A percentile compares a stretch with the other conserved stretches of the same genome.
These are phyloP conservation scores for Pseudoturritis turrita DNA, from an alignment of 345 rosid genomes.

Conservation along the genomic window DNA sequence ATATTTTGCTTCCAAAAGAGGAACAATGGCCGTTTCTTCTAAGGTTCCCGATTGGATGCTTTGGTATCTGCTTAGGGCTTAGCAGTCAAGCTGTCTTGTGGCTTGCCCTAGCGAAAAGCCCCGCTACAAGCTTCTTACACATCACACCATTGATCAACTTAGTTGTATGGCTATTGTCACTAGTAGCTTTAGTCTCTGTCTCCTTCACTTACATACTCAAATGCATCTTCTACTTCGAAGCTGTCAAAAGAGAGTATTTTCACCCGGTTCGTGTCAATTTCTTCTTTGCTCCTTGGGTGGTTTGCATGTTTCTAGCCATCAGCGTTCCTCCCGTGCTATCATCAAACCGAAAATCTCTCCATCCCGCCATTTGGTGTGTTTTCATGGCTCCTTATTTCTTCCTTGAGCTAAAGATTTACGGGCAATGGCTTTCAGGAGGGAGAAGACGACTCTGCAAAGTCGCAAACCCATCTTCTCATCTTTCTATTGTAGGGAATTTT, in stretches of 20 bases:
- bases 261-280: slow-evolving; percentile 87
- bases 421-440: slow-evolving; percentile 96
- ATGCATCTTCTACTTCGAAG: slow-evolving; percentile 88
- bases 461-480: slow-evolving; percentile 91
- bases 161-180: slow-evolving; percentile 60
- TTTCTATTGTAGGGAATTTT: slow-evolving; percentile 89
- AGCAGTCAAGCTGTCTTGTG: slow-evolving; percentile 92
- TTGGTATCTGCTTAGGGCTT: slow-evolving; percentile 84
- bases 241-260: slow-evolving; percentile 83
- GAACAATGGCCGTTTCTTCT: slow-evolving; percentile 93
- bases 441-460: slow-evolving; percentile 92
- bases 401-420: slow-evolving; percentile 90
- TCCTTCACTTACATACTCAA: slow-evolving; percentile 71
- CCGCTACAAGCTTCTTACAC: slow-evolving; percentile 68
- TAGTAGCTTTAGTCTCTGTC: slow-evolving; percentile 53
- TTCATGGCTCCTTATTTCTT: slow-evolving; percentile 82
- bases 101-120: slow-evolving; percentile 68
- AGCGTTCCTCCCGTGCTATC: slow-evolving; percentile 53
- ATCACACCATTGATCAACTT: slow-evolving; percentile 62
- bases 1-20: slow-evolving; percentile 86
- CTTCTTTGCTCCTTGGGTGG: slow-evolving; percentile 98
- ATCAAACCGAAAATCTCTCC: slow-evolving; percentile 34
- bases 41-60: slow-evolving; percentile 84
- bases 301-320: slow-evolving; percentile 86
- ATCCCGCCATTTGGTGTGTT: slow-evolving; percentile 71